A percentile compares a stretch with the other conserved stretches of the same genome.
Conservation (phyloP, 1,284 basidiomycete species). For the Sparassis latifolia region DNA sequence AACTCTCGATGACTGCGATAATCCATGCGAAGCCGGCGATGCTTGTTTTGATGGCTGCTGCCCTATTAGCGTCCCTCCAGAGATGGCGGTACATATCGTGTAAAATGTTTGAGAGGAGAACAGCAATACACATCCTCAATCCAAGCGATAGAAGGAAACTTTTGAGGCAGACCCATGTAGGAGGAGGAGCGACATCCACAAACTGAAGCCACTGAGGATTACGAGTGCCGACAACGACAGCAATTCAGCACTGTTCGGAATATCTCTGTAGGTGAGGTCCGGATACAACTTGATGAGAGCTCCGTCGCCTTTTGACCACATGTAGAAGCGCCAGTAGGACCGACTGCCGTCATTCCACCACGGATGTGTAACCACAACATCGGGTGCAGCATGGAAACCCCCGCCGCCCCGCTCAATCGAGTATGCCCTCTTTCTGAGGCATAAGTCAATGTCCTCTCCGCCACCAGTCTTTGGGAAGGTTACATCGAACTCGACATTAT, state of each 20-base stretch:
- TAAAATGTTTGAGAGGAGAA: constrained; percentile 36
- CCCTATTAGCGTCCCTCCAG: constrained; percentile 31
- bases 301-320: constrained; percentile 56
- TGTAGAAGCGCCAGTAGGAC: constrained; percentile 49
- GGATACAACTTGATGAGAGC: constrained; percentile 43
- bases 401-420: constrained; percentile 29
- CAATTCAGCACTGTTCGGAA: constrained; percentile 45
- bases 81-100: constrained; percentile 46
- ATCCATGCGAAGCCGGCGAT: constrained; percentile 31
- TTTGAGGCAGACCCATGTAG: too few relatives aligned
- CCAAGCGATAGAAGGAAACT: constrained; percentile 11
- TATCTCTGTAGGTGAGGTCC: constrained; percentile 37
- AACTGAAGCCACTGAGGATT: constrained; percentile 10
- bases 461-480: constrained; percentile 57
- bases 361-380: constrained; percentile 44
- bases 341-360: constrained; percentile 48
- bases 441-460: constrained; percentile 59
- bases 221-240: constrained; percentile 25
- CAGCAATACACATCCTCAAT: constrained; percentile 19
- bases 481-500: constrained; percentile 38
- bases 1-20: constrained; percentile 40
- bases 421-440: constrained; percentile 39
- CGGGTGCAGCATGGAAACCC: constrained; percentile 43
- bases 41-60: constrained; percentile 28
- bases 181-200: background rate